These are phyloP conservation scores for Verbascum thapsus DNA, from an alignment of 257 asterid species.

Conservation along the genomic window DNA sequence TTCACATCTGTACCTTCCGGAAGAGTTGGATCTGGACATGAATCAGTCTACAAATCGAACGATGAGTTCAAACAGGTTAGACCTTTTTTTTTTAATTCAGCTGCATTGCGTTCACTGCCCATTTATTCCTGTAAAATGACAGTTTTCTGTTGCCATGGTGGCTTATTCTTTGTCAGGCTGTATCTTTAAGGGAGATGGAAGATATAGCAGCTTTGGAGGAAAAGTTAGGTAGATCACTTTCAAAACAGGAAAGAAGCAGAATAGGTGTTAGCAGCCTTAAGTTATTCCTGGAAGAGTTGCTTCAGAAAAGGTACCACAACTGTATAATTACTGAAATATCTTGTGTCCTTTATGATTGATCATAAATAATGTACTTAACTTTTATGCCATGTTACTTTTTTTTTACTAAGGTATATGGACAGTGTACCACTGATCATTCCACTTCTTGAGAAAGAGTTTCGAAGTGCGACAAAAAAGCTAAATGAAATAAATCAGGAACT, in stretches of 20 bases:
- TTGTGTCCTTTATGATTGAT: constrained; percentile 19
- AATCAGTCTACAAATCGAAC: constrained; percentile 86
- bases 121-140: constrained; percentile 9
- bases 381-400: constrained; percentile 28
- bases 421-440: constrained; percentile 90
- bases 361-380: constrained; percentile 27
- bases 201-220: constrained; percentile 86
- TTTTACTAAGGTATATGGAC: constrained; percentile 77
- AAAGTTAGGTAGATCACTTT: constrained; percentile 86
- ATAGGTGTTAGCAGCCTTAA: constrained; percentile 93
- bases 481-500: constrained; percentile 85
- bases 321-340: constrained; percentile 20
- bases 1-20: constrained; percentile 99
- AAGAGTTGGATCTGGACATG: constrained; percentile 88
- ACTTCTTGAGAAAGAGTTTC: constrained; percentile 88
- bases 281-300: constrained; percentile 90
- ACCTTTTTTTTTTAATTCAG: constrained; percentile 19
- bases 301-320: constrained; percentile 63
- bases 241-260: constrained; percentile 81
- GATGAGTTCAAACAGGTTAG: constrained; percentile 95
- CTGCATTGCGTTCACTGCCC: constrained; percentile 22
- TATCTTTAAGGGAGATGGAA: constrained; percentile 80
- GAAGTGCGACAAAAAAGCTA: constrained; percentile 79
- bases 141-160: constrained; percentile 17
- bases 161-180: constrained; percentile 54